Evolutionary conservation across 2,329 filamentous ascomycete genomes (phyloP).

Genomic region (Colletotrichum gloeosporioides): DNA sequence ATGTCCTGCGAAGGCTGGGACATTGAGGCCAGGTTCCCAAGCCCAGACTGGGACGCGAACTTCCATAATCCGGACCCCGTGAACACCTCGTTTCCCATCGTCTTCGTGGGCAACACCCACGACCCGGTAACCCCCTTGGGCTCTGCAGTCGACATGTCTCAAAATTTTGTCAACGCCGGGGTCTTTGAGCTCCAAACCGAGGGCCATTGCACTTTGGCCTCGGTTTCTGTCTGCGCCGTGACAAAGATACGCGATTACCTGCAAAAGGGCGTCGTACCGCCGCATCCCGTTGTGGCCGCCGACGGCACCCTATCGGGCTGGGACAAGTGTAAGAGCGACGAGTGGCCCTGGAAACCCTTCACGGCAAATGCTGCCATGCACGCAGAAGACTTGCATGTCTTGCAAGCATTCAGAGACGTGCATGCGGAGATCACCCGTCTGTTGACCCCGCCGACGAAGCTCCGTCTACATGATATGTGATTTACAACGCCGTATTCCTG

Average conservation of each 20-base stretch:
- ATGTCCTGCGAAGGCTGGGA: slow-evolving; percentile 39
- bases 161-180: slow-evolving; percentile 39
- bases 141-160: slow-evolving; percentile 47
- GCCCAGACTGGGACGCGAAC: slow-evolving; percentile 31
- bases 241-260: slow-evolving; percentile 38
- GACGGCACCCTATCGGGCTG: slow-evolving; percentile 24
- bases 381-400: not conserved
- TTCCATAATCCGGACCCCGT: slow-evolving; percentile 23
- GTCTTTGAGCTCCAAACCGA: slow-evolving; percentile 39
- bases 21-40: slow-evolving; percentile 34
- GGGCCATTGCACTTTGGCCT: slow-evolving; percentile 41
- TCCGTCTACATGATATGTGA: not conserved
- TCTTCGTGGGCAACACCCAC: slow-evolving; percentile 61
- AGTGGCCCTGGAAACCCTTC: slow-evolving; percentile 30
- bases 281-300: slow-evolving; percentile 22
- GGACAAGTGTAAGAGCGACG: slow-evolving; percentile 31
- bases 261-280: slow-evolving; percentile 37
- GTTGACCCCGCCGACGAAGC: slow-evolving; percentile 3
- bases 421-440: slow-evolving; percentile 7
- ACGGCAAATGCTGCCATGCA: not conserved
- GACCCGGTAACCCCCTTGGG: slow-evolving; percentile 65
- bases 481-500: not conserved
- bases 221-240: slow-evolving; percentile 40
- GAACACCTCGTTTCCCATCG: slow-evolving; percentile 56
- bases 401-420: slow-evolving; percentile 7